Evolutionary conservation across 768 basidiomycete genomes (phyloP), one percentile per base, ranked within the genome.

Genomic region (Pisolithus orientalis): DNA sequence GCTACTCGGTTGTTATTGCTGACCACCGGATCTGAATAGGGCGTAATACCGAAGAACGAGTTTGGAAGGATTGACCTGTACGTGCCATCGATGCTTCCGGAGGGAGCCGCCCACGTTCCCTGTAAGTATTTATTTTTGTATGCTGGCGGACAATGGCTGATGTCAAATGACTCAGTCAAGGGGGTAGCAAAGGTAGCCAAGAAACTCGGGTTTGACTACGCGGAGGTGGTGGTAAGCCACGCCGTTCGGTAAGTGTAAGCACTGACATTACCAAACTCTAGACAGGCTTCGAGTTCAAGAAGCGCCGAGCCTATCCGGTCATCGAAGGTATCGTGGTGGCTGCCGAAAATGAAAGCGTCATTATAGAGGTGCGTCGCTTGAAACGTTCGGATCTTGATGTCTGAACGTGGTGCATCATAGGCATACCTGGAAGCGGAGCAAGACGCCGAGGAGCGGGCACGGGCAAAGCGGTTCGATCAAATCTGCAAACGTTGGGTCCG

Each of bases 21-120:
- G 39, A 48, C 16, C 4, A 34, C 34, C 50, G 39, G 53, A 56
- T 62, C 56, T 25, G 46, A 39, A 27, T 62, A 98, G 94, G 95
- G 95, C 31, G 83, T 81, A 65, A 80, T 99, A 29, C 94, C 94
- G 6, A 94, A 90, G 72, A 99, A 99, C 62, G 82, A 85, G 57
- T 99, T 95, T 65, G 95, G 95, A 16, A 99, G 97, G 66, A 89
- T 99, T 57, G 95, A 99, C 70, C 71, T 99, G 25, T 99, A 95
- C 66, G 90, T 90, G 25, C 86, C 90, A 28, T 85, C 90, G 4
- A 99, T 99, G 96, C 76, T 98, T 29, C 96, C 96, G 2, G 70
- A 66, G 49, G 96, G 96, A 17, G 90, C 81, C 5, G 85, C 75
- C 2, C 92, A 97, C 71, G 72, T 99, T 17, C 90, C 94, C n/a